phyloP scores from a whole-genome alignment of 2,329 filamentous ascomycete genomes.

The Fusarium agapanthi region DNA sequence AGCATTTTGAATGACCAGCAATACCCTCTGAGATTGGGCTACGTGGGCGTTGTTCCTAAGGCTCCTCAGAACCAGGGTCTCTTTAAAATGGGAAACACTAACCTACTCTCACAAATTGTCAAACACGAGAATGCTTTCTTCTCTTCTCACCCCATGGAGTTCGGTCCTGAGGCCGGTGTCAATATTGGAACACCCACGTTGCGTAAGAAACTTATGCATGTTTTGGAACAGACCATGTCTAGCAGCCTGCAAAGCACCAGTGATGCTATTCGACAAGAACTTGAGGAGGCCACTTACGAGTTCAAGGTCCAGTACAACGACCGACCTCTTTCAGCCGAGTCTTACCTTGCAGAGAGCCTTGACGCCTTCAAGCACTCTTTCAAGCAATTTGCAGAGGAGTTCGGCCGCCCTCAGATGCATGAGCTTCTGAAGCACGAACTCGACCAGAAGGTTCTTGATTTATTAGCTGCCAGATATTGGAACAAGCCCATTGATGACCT shows the following conservation, averaged over 20 bases:
- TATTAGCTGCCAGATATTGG: constrained; percentile 95
- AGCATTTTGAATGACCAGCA: constrained; percentile 87
- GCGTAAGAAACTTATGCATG: constrained; percentile 95
- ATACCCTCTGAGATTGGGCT: constrained; percentile 93
- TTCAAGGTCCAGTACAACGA: constrained; percentile 99
- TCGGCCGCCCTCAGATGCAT: constrained; percentile 88
- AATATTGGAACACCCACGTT: constrained; percentile 85
- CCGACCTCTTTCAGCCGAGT: constrained; percentile 90
- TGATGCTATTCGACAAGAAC: constrained; percentile 91
- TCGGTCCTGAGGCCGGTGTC: constrained; percentile 76
- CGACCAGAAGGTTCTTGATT: constrained; percentile 92
- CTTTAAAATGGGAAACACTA: constrained; percentile 84
- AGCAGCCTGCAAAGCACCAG: constrained; percentile 87
- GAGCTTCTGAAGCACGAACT: constrained; percentile 90
- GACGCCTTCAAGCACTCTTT: constrained; percentile 98
- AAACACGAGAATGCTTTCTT: constrained; percentile 93
- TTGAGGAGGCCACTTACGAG: constrained; percentile 96
- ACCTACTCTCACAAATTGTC: constrained; percentile 81
- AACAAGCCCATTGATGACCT: constrained; percentile 93
- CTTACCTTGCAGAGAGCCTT: constrained; percentile 92
- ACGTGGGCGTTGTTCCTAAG: constrained; percentile 92
- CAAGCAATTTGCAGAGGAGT: constrained; percentile 89
- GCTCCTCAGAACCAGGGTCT: constrained; percentile 75
- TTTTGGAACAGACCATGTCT: constrained; percentile 97
- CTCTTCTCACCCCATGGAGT: constrained; percentile 81